These are phyloP conservation scores for Cutaneotrichosporon dermatis DNA, from an alignment of 1,284 basidiomycete genomes.

Conservation along the genomic window DNA sequence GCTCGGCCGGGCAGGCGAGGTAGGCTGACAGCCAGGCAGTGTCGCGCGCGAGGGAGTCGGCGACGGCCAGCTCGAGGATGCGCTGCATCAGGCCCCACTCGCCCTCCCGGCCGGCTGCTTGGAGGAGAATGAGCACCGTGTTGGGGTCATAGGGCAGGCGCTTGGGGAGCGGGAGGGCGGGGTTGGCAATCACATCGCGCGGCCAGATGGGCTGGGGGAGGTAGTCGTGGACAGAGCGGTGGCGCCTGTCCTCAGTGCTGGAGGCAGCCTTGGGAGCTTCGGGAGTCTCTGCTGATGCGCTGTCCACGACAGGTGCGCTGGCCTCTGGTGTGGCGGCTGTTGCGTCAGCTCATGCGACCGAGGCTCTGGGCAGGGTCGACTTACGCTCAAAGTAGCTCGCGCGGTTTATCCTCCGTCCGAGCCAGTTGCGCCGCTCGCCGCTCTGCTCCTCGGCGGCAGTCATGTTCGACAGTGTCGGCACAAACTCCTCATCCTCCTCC, in stretches of 20 bases:
- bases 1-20: conserved; percentile 1
- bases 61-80: conserved; percentile 8
- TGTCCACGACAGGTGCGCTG: not conserved
- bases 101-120: not conserved
- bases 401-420: conserved; percentile 2
- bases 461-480: not conserved
- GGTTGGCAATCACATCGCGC: not conserved
- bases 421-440: conserved; percentile 8
- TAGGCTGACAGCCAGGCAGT: conserved; percentile 12
- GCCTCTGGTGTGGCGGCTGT: not conserved
- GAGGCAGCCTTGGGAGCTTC: not conserved
- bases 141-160: not conserved
- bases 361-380: too few species aligned
- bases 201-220: not conserved
- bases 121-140: conserved; percentile 5
- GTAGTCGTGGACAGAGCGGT: conserved; percentile 6
- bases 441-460: not conserved
- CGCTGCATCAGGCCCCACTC: conserved; percentile 1
- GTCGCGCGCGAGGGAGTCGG: conserved; percentile 1
- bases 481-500: conserved; percentile 19
- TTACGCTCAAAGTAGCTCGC: not conserved
- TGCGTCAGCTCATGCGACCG: too few species aligned
- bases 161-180: not conserved
- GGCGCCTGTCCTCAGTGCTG: not conserved
- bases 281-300: not conserved